phyloP scores from a whole-genome alignment of 1,284 basidiomycete genomes.

The Pyrrhoderma lamaoense region DNA sequence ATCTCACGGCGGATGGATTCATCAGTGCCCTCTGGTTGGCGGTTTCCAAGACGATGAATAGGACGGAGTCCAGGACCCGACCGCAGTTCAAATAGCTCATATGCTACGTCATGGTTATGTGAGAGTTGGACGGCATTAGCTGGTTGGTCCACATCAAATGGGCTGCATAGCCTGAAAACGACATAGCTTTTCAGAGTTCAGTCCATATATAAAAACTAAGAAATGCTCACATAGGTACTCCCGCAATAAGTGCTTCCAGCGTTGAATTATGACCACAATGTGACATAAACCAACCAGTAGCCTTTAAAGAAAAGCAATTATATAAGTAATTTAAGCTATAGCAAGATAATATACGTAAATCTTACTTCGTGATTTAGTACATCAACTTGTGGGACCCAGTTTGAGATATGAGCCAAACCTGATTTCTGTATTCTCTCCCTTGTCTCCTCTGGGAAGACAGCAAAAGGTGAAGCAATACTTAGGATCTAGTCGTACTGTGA shows the following conservation, averaged over 20 bases:
- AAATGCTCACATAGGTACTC: slow-evolving; percentile 16
- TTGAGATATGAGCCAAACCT: slow-evolving; percentile 11
- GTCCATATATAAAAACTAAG: not conserved
- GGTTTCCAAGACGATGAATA: slow-evolving; percentile 12
- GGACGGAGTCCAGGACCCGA: slow-evolving; percentile 21
- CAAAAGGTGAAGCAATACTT: slow-evolving; percentile 9
- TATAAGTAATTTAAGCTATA: not conserved
- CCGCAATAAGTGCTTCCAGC: slow-evolving; percentile 15
- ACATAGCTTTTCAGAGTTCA: too few relatives aligned
- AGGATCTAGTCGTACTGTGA: too few relatives aligned
- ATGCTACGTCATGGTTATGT: slow-evolving; percentile 21
- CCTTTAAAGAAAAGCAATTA: slow-evolving; percentile 1
- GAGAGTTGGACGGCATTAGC: slow-evolving; percentile 21
- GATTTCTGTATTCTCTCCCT: slow-evolving; percentile 11
- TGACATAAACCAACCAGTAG: slow-evolving; percentile 18
- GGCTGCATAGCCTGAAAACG: slow-evolving; percentile 24
- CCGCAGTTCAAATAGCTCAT: slow-evolving; percentile 26
- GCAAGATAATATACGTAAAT: not conserved
- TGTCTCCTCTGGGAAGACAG: slow-evolving; percentile 11
- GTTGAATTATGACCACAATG: slow-evolving; percentile 20
- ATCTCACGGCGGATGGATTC: slow-evolving; percentile 6
- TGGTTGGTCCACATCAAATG: slow-evolving; percentile 23
- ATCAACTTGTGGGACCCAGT: slow-evolving; percentile 17
- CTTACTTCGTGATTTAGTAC: slow-evolving; percentile 16
- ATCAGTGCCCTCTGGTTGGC: slow-evolving; percentile 8